Conservation (phyloP, 345 rosid species). For the Camelina hispida region DNA sequence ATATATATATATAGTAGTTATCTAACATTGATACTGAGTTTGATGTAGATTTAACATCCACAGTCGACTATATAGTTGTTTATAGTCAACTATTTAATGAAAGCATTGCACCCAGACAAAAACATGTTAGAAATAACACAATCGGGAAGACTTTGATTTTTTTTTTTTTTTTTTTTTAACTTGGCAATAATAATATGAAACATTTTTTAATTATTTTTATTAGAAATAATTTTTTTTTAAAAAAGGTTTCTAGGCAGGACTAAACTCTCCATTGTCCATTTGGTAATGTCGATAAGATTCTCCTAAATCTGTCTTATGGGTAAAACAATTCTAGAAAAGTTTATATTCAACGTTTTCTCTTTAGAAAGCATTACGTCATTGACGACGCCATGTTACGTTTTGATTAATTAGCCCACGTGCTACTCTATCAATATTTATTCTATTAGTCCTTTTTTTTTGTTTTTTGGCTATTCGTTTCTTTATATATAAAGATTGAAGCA, state of each 20-base stretch:
- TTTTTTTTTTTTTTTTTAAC: neutral
- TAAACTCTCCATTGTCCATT: neutral
- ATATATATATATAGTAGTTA: too few species aligned
- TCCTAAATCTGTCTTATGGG: neutral
- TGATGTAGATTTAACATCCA: neutral
- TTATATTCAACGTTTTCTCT: constrained; percentile 13
- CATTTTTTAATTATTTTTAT: neutral
- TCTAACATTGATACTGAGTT: too few species aligned
- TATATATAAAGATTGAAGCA: neutral
- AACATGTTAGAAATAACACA: too few species aligned
- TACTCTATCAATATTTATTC: neutral
- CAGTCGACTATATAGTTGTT: neutral
- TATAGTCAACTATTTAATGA: too few species aligned
- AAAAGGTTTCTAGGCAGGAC: too few species aligned
- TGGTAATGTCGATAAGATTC: neutral
- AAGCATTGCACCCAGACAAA: too few species aligned
- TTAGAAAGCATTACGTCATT: constrained; percentile 31
- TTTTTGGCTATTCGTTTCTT: neutral
- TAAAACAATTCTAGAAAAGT: neutral
- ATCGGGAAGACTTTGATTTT: too few species aligned
- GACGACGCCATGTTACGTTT: constrained; percentile 21
- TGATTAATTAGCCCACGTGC: constrained; percentile 34
- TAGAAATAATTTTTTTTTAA: too few species aligned
- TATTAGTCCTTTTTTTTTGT: too few species aligned
- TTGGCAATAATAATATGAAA: neutral